Evolutionary conservation across 2,329 filamentous ascomycete species (phyloP).

Genomic region (Bipolaris cookei): DNA sequence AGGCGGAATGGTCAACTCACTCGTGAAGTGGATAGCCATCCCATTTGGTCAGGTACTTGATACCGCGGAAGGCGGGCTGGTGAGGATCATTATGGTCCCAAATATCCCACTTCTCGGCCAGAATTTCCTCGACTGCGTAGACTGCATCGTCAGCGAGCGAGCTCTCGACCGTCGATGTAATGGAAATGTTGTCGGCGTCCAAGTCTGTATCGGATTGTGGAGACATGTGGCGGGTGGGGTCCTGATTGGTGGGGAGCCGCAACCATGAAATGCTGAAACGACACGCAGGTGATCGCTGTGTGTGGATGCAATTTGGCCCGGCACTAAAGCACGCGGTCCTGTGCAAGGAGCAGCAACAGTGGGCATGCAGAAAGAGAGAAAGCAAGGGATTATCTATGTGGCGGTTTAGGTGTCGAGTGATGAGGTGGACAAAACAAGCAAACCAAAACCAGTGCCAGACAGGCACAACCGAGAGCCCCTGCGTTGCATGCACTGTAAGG

Average conservation of each 20-base stretch:
- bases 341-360: neutral
- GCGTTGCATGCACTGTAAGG: neutral
- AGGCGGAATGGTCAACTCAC: constrained; percentile 15
- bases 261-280: neutral
- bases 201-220: constrained; percentile 18
- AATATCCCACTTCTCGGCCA: constrained; percentile 54
- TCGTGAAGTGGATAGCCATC: constrained; percentile 59
- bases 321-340: neutral
- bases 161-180: constrained; percentile 58
- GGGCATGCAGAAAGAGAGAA: neutral
- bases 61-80: neutral
- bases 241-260: constrained; percentile 21
- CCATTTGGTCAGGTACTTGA: constrained; percentile 70
- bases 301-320: neutral
- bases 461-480: too few relatives aligned
- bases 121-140: constrained; percentile 33
- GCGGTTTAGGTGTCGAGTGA: neutral
- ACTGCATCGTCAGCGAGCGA: neutral
- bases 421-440: constrained; percentile 3
- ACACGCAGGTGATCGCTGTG: neutral
- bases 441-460: neutral
- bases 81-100: constrained; percentile 31
- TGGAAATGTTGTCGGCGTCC: constrained; percentile 60
- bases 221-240: constrained; percentile 12
- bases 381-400: neutral